These are phyloP conservation scores for Phyllosticta citrichinensis DNA, from an alignment of 2,329 filamentous ascomycete species.

Conservation along the genomic window DNA sequence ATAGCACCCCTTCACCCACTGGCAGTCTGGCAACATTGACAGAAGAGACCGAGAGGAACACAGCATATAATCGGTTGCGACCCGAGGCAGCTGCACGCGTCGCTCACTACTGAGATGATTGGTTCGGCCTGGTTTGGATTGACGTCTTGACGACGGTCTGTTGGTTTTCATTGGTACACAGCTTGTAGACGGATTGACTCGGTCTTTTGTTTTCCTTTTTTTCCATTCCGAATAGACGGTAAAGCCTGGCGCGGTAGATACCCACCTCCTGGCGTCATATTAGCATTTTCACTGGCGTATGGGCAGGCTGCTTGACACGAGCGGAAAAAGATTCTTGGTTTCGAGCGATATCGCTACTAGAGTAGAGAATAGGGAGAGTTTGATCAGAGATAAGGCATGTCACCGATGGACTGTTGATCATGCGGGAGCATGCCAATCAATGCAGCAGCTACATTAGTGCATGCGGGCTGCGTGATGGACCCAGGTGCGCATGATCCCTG, in stretches of 20 bases:
- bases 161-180: not conserved
- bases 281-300: constrained; percentile 7
- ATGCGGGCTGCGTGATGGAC: not conserved
- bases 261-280: constrained; percentile 8
- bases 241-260: constrained; percentile 10
- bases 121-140: not conserved
- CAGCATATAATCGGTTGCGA: constrained; percentile 16
- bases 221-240: constrained; percentile 1
- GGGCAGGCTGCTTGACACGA: not conserved
- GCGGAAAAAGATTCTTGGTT: not conserved
- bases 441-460: not conserved
- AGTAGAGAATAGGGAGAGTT: not conserved
- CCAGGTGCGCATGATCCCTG: constrained; percentile 1
- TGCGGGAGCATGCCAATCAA: not conserved
- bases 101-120: not conserved
- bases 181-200: not conserved
- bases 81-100: constrained; percentile 3
- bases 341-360: not conserved
- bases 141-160: not conserved
- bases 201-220: not conserved
- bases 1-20: constrained; percentile 24
- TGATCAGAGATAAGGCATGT: not conserved
- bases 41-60: constrained; percentile 29
- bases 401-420: not conserved
- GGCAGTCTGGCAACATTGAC: constrained; percentile 24